Conservation (phyloP, 108 stramenopile species). For the Nitzschia sp. region DNA sequence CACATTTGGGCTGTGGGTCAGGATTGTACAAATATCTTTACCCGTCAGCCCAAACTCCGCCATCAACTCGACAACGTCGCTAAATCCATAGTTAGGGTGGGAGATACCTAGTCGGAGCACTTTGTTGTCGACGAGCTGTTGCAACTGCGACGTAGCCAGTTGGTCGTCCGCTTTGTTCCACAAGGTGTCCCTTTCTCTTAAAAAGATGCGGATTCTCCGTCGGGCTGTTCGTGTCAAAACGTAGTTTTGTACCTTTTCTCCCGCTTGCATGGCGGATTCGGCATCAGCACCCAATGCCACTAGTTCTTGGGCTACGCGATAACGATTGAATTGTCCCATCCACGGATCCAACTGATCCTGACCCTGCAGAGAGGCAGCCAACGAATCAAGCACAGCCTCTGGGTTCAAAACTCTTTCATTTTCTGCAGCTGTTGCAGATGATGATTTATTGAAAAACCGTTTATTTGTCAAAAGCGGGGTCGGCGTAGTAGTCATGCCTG, state of each 20-base stretch:
- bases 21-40: conserved; percentile 60
- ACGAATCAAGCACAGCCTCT: background rate
- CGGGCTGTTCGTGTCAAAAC: conserved; percentile 55
- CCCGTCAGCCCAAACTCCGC: conserved; percentile 64
- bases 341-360: conserved; percentile 24
- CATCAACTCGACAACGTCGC: conserved; percentile 53
- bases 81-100: conserved; percentile 44
- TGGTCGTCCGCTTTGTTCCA: conserved; percentile 37
- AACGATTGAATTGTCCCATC: conserved; percentile 62
- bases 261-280: conserved; percentile 46
- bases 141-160: background rate
- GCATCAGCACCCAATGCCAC: conserved; percentile 48
- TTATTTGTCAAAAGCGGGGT: background rate
- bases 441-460: background rate
- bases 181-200: conserved; percentile 60
- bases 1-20: conserved; percentile 73
- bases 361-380: background rate
- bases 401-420: background rate
- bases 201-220: conserved; percentile 60
- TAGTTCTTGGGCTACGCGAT: conserved; percentile 54
- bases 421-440: conserved; percentile 5
- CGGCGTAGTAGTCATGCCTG: background rate
- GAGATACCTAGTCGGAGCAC: background rate
- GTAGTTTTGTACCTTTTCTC: conserved; percentile 61
- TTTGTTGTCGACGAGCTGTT: background rate